Conservation (phyloP, 2,329 filamentous ascomycete genomes). For the Passalora sequoiae region DNA sequence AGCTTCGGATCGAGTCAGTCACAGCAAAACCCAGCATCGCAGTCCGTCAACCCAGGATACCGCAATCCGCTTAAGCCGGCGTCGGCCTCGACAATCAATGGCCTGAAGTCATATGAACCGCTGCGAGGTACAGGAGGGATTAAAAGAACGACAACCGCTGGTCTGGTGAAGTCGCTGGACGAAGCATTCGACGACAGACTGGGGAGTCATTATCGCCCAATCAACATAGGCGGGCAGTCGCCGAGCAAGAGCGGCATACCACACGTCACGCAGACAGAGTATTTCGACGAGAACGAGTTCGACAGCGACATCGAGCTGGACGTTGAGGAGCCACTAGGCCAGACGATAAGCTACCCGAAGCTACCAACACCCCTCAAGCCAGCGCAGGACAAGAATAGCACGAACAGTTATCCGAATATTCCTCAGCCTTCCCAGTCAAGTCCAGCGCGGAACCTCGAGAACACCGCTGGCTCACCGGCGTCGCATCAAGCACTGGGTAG, state of each 20-base stretch:
- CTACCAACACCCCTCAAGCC: slow-evolving; percentile 28
- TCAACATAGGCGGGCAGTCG: slow-evolving; percentile 39
- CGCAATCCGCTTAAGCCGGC: slow-evolving; percentile 34
- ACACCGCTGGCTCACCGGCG: slow-evolving; percentile 29
- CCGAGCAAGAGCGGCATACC: slow-evolving; percentile 15
- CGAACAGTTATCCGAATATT: slow-evolving; percentile 29
- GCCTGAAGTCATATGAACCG: slow-evolving; percentile 17
- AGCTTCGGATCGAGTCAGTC: slow-evolving; percentile 57
- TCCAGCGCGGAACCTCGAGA: neutral
- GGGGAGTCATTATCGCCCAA: slow-evolving; percentile 28
- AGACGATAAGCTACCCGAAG: slow-evolving; percentile 40
- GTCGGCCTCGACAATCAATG: slow-evolving; percentile 27
- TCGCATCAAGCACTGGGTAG: slow-evolving; percentile 41
- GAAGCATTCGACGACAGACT: slow-evolving; percentile 36
- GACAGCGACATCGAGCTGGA: slow-evolving; percentile 77
- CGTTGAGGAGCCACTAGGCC: slow-evolving; percentile 55
- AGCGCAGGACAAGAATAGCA: slow-evolving; percentile 21
- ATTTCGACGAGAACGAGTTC: slow-evolving; percentile 75
- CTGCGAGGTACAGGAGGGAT: slow-evolving; percentile 30
- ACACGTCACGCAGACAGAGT: slow-evolving; percentile 22
- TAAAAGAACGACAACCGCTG: slow-evolving; percentile 45
- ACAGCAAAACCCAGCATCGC: slow-evolving; percentile 40
- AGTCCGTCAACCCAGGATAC: slow-evolving; percentile 21
- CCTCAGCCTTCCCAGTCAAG: slow-evolving; percentile 14
- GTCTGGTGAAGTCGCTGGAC: slow-evolving; percentile 43